A percentile compares a stretch with the other conserved stretches of the same genome.
phyloP scores from a whole-genome alignment of 805 yeast species.

The Candida dajiaensis region DNA sequence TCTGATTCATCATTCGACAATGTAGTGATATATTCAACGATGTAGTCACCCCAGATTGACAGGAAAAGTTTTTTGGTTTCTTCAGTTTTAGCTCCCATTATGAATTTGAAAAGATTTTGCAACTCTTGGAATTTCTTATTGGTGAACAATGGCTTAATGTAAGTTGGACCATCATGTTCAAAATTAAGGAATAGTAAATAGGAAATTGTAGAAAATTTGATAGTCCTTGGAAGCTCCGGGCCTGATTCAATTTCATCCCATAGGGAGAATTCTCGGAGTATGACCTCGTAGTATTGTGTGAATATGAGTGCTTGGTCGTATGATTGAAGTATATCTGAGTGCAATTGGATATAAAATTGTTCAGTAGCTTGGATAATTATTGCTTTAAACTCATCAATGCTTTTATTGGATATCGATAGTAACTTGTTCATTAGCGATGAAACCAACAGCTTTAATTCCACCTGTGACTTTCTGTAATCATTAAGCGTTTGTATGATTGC shows the following conservation, averaged over 20 bases:
- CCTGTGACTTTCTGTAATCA: conserved; percentile 1
- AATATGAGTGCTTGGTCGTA: neutral
- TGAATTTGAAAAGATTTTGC: conserved; percentile 9
- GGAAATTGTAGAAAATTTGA: conserved; percentile 1
- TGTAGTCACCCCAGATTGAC: conserved; percentile 11
- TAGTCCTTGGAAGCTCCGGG: neutral
- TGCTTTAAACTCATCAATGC: neutral
- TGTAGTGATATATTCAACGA: conserved; percentile 6
- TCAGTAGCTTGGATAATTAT: neutral
- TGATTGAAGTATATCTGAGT: neutral
- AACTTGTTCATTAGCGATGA: neutral
- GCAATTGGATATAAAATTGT: conserved; percentile 5
- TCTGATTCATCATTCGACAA: conserved; percentile 4
- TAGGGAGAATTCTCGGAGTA: conserved; percentile 8
- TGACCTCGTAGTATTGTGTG: conserved; percentile 2
- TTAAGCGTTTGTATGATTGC: conserved; percentile 4
- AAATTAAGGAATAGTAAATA: conserved; percentile 9
- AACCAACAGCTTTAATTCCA: neutral
- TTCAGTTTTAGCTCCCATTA: conserved; percentile 4
- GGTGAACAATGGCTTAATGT: conserved; percentile 12
- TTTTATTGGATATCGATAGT: neutral
- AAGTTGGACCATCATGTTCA: neutral
- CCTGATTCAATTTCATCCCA: conserved; percentile 8
- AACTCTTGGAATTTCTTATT: conserved; percentile 5
- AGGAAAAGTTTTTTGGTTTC: conserved; percentile 1